Evolutionary conservation across 768 basidiomycete genomes (phyloP).

Genomic region (Tubosaeta brunneosetosa): DNA sequence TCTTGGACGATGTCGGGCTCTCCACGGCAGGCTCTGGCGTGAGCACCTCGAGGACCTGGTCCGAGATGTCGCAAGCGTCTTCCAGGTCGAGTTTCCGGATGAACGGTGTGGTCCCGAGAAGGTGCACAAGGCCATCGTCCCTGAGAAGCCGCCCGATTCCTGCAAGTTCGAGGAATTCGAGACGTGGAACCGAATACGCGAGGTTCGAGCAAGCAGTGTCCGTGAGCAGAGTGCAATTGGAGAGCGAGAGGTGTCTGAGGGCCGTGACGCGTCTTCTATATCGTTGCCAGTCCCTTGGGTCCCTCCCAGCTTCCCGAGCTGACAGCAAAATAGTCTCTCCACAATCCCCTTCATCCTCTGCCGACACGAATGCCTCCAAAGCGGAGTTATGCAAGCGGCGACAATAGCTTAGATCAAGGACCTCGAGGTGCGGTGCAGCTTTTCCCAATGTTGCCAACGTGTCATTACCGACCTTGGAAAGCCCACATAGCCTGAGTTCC

Average conservation of each 20-base stretch:
- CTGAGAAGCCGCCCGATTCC: constrained; percentile 65
- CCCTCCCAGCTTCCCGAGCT: constrained; percentile 62
- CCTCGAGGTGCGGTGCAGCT: constrained; percentile 67
- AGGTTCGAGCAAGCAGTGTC: constrained; percentile 73
- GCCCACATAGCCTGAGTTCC: constrained; percentile 62
- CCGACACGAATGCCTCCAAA: constrained; percentile 64
- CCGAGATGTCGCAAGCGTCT: constrained; percentile 69
- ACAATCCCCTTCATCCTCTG: constrained; percentile 21
- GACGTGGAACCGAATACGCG: constrained; percentile 60
- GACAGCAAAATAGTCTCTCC: constrained; percentile 48
- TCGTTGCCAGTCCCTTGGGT: constrained; percentile 42
- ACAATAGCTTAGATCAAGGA: constrained; percentile 75
- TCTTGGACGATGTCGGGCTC: constrained; percentile 6
- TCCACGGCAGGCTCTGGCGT: constrained; percentile 39
- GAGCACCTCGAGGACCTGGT: constrained; percentile 61
- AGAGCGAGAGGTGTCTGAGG: constrained; percentile 71
- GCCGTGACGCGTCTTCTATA: constrained; percentile 60
- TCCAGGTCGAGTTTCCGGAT: constrained; percentile 84
- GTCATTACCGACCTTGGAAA: constrained; percentile 56
- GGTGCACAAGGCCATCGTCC: constrained; percentile 67
- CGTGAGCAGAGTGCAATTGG: constrained; percentile 65
- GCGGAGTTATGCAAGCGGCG: constrained; percentile 70
- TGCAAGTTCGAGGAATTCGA: constrained; percentile 77
- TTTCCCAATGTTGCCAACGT: constrained; percentile 63
- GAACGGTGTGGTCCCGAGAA: constrained; percentile 64